Evolutionary conservation across 2,329 filamentous ascomycete genomes (phyloP), one percentile per base, ranked within the genome.

Genomic region (Thielaviopsis euricoi): DNA sequence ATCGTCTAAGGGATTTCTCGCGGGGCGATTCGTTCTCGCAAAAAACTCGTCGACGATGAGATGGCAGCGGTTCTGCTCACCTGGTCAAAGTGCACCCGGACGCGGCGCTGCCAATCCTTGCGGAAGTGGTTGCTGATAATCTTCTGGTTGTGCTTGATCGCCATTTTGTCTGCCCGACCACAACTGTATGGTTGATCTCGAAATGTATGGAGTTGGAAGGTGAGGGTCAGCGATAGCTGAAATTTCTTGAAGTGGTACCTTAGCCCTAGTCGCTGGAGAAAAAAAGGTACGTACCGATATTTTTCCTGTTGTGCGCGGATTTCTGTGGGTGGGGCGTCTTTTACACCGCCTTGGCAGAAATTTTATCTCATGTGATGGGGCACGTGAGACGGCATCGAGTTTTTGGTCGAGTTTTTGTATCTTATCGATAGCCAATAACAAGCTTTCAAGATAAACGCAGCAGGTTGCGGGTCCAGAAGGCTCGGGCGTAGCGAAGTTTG

Each of bases 91-190:
- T 98, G 93, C 77, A 88, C 87, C 79, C 89, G 88, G 73, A 98
- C 93, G 79, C 90, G 88, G 80, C 89, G 88, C 79, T 97, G 90
- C 93, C 93, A 98, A 83, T 98, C 90, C 89, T 95, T 96, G 80
- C 89, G 90, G 88, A 95, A 95, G 75, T 96, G 90, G 84, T 94
- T 95, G 83, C 91, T 87, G 74, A 87, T 86, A 76, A 96, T 86
- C 81, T 91, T 87, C 82, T 96, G 89, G 81, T 97, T 97, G 87
- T 96, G 89, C 85, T 95, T 95, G 89, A 97, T 95, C 82, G 91
- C 87, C 90, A 61, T 61, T 58, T 58, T 61, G 59, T 60, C 58
- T 60, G 58, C 58, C 58, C 43, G 58, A 53, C 58, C 55, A 54
- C 57, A 58, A 60, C 29, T 60, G 55, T 60, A 55, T 60, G 55